Conservation (phyloP, 192 early-diverging fungal genomes). For the Linnemannia schmuckeri region DNA sequence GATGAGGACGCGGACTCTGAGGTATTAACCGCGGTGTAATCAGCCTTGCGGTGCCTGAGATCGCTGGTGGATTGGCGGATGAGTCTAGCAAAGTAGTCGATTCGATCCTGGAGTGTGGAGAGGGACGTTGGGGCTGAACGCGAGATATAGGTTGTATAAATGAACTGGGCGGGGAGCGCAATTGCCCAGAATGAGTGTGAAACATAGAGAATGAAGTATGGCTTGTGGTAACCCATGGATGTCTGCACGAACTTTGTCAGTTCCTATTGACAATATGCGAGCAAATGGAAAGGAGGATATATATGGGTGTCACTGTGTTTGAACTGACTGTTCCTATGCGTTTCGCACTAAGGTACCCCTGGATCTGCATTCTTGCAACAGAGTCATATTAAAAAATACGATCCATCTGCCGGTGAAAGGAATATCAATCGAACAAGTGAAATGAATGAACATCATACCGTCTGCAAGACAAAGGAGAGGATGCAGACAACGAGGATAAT, state of each 20-base stretch:
- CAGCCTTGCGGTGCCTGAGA: conserved; percentile 25
- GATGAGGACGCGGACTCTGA: not conserved
- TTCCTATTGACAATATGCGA: conserved; percentile 42
- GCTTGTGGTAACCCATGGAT: conserved; percentile 67
- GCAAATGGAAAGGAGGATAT: not conserved
- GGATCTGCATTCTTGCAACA: not conserved
- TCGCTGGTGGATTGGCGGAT: conserved; percentile 40
- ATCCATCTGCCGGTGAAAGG: not conserved
- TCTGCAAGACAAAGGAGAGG: conserved; percentile 64
- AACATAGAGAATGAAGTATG: conserved; percentile 73
- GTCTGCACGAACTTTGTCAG: conserved; percentile 72
- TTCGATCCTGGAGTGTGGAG: conserved; percentile 12
- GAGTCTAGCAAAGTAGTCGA: conserved; percentile 31
- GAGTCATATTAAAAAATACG: not conserved
- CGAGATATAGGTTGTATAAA: conserved; percentile 36
- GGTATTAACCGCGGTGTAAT: conserved; percentile 16
- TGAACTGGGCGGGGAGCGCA: conserved; percentile 26
- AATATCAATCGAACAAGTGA: not conserved
- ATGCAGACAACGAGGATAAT: conserved; percentile 62
- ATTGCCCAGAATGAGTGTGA: conserved; percentile 34
- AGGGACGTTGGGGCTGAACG: conserved; percentile 9
- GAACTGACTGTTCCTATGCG: not conserved
- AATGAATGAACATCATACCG: conserved; percentile 27
- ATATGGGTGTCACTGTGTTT: not conserved
- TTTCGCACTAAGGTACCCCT: not conserved